Conservation (phyloP, 2,329 filamentous ascomycete species). For the Alternaria gaisen region DNA sequence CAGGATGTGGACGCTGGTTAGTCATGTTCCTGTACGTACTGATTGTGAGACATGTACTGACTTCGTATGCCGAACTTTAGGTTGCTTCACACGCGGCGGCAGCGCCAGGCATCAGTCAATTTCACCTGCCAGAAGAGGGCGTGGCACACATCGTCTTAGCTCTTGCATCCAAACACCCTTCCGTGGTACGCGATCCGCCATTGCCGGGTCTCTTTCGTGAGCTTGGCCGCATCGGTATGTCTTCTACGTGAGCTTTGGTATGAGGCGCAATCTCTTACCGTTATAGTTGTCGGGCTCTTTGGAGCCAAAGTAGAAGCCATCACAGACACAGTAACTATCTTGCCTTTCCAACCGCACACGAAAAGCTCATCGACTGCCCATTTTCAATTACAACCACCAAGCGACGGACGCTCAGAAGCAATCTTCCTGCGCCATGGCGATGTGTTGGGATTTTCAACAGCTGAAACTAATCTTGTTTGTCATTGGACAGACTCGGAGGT, state of each 20-base stretch:
- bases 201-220: conserved; percentile 7
- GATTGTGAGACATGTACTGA: no score
- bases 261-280: background rate
- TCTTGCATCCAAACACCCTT: background rate
- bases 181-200: conserved; percentile 5
- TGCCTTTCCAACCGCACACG: conserved; percentile 17
- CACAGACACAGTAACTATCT: conserved; percentile 24
- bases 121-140: conserved; percentile 11
- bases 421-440: conserved; percentile 44
- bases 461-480: conserved; percentile 22
- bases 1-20: conserved; percentile 30
- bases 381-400: conserved; percentile 33
- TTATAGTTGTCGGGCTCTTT: conserved; percentile 24
- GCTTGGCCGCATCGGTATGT: conserved; percentile 33
- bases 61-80: no score
- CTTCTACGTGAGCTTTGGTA: background rate
- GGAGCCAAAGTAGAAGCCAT: conserved; percentile 42
- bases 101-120: background rate
- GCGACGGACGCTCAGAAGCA: conserved; percentile 27
- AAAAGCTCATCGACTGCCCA: background rate
- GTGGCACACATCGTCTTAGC: conserved; percentile 14
- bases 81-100: background rate
- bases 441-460: conserved; percentile 25
- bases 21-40: no score
- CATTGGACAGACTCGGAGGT: conserved; percentile 32